A percentile compares a stretch with the other conserved stretches of the same genome.
phyloP scores from a whole-genome alignment of 2,329 filamentous ascomycete species.

The Sclerotinia sclerotiorum region DNA sequence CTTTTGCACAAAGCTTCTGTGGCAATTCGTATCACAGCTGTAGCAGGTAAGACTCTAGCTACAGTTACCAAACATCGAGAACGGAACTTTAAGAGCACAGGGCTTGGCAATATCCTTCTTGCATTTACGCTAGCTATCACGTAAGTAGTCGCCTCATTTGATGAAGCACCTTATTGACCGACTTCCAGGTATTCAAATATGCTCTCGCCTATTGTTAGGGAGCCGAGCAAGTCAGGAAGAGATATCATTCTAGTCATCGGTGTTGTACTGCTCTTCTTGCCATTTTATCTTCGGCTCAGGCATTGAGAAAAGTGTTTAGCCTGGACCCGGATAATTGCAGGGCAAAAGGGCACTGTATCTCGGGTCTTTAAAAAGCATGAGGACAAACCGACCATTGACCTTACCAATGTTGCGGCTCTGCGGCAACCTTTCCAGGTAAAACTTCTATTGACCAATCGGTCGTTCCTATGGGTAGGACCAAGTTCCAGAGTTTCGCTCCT shows the following conservation, averaged over 20 bases:
- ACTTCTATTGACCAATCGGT: neutral
- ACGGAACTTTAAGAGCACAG: slow-evolving; percentile 52
- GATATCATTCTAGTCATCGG: slow-evolving; percentile 59
- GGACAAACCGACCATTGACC: slow-evolving; percentile 42
- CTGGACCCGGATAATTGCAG: slow-evolving; percentile 73
- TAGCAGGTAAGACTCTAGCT: slow-evolving; percentile 56
- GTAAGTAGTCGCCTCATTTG: slow-evolving; percentile 21
- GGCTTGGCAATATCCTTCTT: slow-evolving; percentile 58
- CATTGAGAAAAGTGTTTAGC: slow-evolving; percentile 73
- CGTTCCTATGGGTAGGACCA: slow-evolving; percentile 42
- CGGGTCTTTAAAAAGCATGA: slow-evolving; percentile 55
- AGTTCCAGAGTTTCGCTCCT: slow-evolving; percentile 61
- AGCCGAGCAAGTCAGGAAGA: slow-evolving; percentile 65
- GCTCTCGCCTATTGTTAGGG: slow-evolving; percentile 82
- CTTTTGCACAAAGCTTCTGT: slow-evolving; percentile 67
- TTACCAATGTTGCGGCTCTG: neutral
- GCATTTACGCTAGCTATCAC: slow-evolving; percentile 50
- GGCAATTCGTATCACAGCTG: slow-evolving; percentile 62
- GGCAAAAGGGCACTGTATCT: slow-evolving; percentile 59
- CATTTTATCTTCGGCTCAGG: slow-evolving; percentile 69
- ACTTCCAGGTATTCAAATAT: slow-evolving; percentile 66
- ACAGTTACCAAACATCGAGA: slow-evolving; percentile 52
- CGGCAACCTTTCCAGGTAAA: neutral
- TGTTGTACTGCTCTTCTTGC: slow-evolving; percentile 74
- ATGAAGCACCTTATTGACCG: slow-evolving; percentile 39